These are phyloP conservation scores for Pythium brachiatum DNA, from an alignment of 352 stramenopile species.

Conservation along the genomic window DNA sequence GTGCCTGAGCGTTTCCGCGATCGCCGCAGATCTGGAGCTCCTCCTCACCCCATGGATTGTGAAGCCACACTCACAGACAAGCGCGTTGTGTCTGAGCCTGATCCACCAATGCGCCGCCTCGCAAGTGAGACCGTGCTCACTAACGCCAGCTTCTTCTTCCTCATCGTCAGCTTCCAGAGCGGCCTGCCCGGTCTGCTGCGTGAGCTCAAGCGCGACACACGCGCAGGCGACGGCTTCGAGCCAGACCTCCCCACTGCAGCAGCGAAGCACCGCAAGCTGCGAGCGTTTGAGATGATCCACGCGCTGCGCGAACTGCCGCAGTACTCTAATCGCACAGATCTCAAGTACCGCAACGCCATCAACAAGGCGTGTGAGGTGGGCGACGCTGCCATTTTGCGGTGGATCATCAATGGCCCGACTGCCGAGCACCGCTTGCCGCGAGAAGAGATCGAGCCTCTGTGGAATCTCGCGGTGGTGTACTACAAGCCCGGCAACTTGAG, in stretches of 20 bases:
- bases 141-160: neutral
- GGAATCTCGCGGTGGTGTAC: neutral
- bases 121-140: neutral
- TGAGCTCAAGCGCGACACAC: neutral
- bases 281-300: conserved; percentile 5
- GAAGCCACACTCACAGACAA: neutral
- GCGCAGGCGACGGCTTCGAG: neutral
- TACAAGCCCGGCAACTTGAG: neutral
- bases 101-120: neutral
- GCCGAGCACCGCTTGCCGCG: neutral
- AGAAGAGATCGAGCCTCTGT: neutral
- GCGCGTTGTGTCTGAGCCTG: neutral
- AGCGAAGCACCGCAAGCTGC: neutral
- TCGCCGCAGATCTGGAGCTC: no score
- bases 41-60: no score
- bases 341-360: neutral
- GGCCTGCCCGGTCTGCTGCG: neutral
- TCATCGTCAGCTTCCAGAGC: conserved; percentile 8
- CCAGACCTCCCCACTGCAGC: neutral
- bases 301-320: neutral
- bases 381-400: neutral
- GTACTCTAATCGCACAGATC: neutral
- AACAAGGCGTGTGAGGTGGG: neutral
- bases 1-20: no score
- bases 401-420: neutral